phyloP scores from a whole-genome alignment of 2,329 filamentous ascomycete genomes.

The Aspergillus nomiae region DNA sequence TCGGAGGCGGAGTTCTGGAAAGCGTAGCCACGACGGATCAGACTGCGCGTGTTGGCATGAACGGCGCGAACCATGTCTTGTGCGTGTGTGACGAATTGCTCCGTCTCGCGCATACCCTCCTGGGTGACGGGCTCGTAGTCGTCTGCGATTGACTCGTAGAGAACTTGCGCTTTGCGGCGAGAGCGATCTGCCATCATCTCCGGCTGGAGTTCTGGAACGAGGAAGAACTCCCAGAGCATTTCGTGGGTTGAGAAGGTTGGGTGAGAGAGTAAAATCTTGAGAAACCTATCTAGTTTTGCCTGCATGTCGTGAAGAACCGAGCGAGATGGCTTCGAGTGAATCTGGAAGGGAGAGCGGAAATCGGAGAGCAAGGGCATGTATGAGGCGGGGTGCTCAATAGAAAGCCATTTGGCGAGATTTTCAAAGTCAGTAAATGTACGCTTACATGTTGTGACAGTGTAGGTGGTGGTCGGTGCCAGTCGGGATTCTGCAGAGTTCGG shows the following conservation, averaged over 20 bases:
- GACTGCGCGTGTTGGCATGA: conserved; percentile 78
- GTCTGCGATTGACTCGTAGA: conserved; percentile 81
- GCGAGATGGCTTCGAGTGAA: conserved; percentile 87
- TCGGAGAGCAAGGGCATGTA: conserved; percentile 83
- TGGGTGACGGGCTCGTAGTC: conserved; percentile 75
- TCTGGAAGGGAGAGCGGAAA: conserved; percentile 84
- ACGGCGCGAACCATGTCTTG: conserved; percentile 85
- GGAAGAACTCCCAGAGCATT: conserved; percentile 98
- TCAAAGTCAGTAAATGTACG: conserved; percentile 88
- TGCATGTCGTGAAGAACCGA: conserved; percentile 87
- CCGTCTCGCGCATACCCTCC: conserved; percentile 81
- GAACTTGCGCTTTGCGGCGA: conserved; percentile 78
- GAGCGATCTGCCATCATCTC: conserved; percentile 89
- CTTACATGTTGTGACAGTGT: conserved; percentile 89
- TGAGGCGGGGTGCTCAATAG: conserved; percentile 88
- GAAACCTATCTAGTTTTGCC: conserved; percentile 79
- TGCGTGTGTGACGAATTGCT: conserved; percentile 88
- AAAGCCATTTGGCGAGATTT: conserved; percentile 78
- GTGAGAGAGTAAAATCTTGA: conserved; percentile 82
- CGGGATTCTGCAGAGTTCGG: conserved; percentile 39
- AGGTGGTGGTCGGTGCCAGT: conserved; percentile 68
- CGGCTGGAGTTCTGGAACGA: conserved; percentile 89
- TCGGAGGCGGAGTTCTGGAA: conserved; percentile 64
- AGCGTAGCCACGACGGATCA: conserved; percentile 77
- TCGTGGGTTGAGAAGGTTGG: conserved; percentile 95